phyloP scores from a whole-genome alignment of 352 stramenopile species.

The Phytophthora cryptogea region DNA sequence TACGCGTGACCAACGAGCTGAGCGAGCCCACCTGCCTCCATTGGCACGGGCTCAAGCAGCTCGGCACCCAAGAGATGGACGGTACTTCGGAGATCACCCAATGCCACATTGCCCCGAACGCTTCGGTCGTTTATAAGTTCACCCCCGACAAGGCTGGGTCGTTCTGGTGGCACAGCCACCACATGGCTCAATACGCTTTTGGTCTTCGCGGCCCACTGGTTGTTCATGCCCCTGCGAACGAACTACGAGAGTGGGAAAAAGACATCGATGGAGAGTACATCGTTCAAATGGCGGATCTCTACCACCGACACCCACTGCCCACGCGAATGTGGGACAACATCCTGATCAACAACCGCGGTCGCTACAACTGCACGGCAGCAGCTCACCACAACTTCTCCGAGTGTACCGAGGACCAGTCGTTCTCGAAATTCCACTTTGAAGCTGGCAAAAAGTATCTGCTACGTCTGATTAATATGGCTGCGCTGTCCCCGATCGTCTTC shows the following conservation, averaged over 20 bases:
- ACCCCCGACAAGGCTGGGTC: slow-evolving; percentile 33
- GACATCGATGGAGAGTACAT: slow-evolving; percentile 31
- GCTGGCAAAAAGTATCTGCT: slow-evolving; percentile 39
- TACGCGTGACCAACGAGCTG: slow-evolving; percentile 34
- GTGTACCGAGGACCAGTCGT: slow-evolving; percentile 24
- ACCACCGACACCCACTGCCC: slow-evolving; percentile 22
- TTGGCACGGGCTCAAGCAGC: slow-evolving; percentile 45
- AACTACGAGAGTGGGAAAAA: slow-evolving; percentile 23
- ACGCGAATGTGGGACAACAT: slow-evolving; percentile 38
- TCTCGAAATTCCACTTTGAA: slow-evolving; percentile 34
- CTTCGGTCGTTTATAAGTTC: slow-evolving; percentile 33
- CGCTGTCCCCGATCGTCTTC: slow-evolving; percentile 38
- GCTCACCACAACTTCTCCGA: slow-evolving; percentile 16
- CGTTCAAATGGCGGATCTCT: slow-evolving; percentile 38
- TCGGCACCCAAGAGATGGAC: slow-evolving; percentile 44
- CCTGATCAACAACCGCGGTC: slow-evolving; percentile 44
- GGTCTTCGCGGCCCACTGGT: slow-evolving; percentile 41
- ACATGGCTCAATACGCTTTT: slow-evolving; percentile 36
- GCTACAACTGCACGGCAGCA: slow-evolving; percentile 42
- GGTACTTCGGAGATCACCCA: slow-evolving; percentile 41
- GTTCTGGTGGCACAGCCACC: slow-evolving; percentile 49
- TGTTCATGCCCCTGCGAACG: slow-evolving; percentile 25
- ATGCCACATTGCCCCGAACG: slow-evolving; percentile 34
- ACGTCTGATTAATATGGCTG: slow-evolving; percentile 46
- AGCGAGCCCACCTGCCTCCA: slow-evolving; percentile 33